These are phyloP conservation scores for Tremella fuciformis DNA, from an alignment of 768 basidiomycete species.

Conservation along the genomic window DNA sequence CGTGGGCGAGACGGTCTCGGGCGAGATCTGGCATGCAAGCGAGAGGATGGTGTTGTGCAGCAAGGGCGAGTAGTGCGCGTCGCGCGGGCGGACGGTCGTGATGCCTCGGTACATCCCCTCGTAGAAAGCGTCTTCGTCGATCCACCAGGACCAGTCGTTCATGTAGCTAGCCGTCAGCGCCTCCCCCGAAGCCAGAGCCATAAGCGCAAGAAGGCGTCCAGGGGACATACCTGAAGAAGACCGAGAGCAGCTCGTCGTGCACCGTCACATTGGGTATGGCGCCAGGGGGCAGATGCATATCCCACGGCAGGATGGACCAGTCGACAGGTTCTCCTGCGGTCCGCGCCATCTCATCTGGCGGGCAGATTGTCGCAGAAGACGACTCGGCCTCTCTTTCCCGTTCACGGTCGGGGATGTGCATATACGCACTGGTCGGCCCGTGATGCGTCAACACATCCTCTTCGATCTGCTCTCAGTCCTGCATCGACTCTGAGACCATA, in stretches of 20 bases:
- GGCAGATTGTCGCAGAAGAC: neutral
- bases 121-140: constrained; percentile 4
- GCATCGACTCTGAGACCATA: neutral
- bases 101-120: constrained; percentile 26
- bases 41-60: constrained; percentile 66
- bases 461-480: constrained; percentile 6
- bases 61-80: constrained; percentile 65
- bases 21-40: constrained; percentile 44
- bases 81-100: constrained; percentile 33
- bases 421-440: constrained; percentile 22
- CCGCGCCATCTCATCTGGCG: neutral
- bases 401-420: constrained; percentile 16
- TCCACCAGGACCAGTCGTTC: constrained; percentile 12
- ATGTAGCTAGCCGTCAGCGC: constrained; percentile 5
- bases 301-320: constrained; percentile 1
- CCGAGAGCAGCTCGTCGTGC: neutral
- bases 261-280: neutral
- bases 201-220: too few species aligned
- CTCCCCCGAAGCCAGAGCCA: neutral
- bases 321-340: neutral
- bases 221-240: constrained; percentile 7
- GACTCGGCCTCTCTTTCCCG: neutral
- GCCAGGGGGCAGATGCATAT: constrained; percentile 5
- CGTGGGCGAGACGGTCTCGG: constrained; percentile 1
- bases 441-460: constrained; percentile 8